Evolutionary conservation across 768 basidiomycete species (phyloP), one percentile per base, ranked within the genome.

Genomic region (Boletus patriciae): DNA sequence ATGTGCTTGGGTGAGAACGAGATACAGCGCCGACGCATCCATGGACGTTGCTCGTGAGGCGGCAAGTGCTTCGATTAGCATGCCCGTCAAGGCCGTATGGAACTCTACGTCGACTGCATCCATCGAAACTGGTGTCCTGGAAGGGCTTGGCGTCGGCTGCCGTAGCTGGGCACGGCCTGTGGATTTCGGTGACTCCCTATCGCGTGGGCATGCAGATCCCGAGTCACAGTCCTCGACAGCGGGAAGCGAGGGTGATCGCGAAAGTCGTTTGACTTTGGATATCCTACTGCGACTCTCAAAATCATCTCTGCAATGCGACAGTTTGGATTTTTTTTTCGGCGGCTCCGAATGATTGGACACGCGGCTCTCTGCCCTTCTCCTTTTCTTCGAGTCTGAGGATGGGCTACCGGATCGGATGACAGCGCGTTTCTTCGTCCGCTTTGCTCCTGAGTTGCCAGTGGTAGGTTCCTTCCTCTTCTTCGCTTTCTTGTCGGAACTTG

Each of bases 21-120:
- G 78, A 64, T 79, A 82, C 19, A 90, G 72, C 25, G 78, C 70
- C 3, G 81, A 78, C 2, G 80, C 75, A 19, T 87, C 77, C 59
- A 88, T 73, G 19, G 84, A 84, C 1, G 86, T 86, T 19, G 87
- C 86, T 21, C 88, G 83, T 4, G 87, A 85, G n/a, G 81, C 80
- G 13, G 86, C 88, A 70, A 90, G 77, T 37, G 79, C 79, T 73
- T 89, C 86, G 60, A 90, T 81, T 2, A 90, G 71, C 80, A 89
- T 80, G 3, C 88, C 88, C 48, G 78, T 79, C 23, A 87, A 67
- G 61, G 85, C 83, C 0, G 66, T 63, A 56, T 77, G 76, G 11
- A 63, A 64, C 40, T 64, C 63, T 2, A n/a, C 48, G n/a, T 61
- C 42, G 25, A 31, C 45, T 13, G 71, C 51, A 41, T 71, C 52